Conservation (phyloP, 129 eudicot genomes). For the Centaurea solstitialis region DNA sequence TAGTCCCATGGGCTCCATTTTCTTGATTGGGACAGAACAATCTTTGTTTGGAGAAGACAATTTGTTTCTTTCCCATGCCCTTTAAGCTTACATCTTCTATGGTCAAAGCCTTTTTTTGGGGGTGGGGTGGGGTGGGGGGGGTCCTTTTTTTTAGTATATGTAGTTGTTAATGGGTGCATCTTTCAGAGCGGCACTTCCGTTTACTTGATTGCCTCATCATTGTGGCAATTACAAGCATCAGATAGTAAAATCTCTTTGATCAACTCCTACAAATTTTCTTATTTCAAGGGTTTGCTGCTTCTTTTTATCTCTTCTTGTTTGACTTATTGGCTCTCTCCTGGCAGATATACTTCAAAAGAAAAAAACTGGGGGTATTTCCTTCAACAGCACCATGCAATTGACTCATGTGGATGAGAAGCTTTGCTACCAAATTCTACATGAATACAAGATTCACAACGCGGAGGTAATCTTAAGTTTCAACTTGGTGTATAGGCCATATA, state of each 20-base stretch:
- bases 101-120: not conserved
- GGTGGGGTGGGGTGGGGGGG: not conserved
- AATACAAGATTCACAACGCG: slow-evolving; percentile 98
- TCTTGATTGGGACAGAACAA: not conserved
- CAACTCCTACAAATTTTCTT: not conserved
- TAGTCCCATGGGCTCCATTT: not conserved
- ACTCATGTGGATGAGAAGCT: slow-evolving; percentile 98
- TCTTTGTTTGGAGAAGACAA: not conserved
- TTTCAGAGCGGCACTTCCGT: not conserved
- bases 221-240: not conserved
- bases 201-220: not conserved
- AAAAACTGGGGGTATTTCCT: slow-evolving; percentile 99
- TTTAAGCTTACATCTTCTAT: not conserved
- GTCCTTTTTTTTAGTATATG: not conserved
- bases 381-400: slow-evolving; percentile 81
- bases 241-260: not conserved
- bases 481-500: not conserved
- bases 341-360: slow-evolving; percentile 98
- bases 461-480: slow-evolving; percentile 59
- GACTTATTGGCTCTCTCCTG: slow-evolving; percentile 18
- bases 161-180: not conserved
- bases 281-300: not conserved
- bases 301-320: not conserved
- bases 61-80: not conserved
- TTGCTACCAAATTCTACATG: slow-evolving; percentile 96